phyloP scores from a whole-genome alignment of 176 grass and related monocot species.

The Stipa capillata region DNA sequence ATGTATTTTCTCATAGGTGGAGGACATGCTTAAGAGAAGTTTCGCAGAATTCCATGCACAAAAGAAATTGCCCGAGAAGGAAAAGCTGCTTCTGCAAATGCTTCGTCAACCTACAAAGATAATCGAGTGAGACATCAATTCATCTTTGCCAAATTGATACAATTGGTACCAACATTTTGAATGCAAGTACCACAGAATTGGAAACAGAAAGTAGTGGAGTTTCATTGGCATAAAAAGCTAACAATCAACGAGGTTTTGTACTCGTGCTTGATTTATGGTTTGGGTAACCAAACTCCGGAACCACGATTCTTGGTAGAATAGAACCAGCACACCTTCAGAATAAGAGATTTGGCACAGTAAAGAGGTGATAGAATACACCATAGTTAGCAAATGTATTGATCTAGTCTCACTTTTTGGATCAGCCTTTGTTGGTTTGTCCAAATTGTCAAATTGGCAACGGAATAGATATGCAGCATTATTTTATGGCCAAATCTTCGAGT shows the following conservation, averaged over 20 bases:
- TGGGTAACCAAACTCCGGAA: conserved; percentile 10
- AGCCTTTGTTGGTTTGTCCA: background rate
- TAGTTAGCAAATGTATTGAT: background rate
- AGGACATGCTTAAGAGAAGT: conserved; percentile 99
- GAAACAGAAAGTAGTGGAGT: background rate
- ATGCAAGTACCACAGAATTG: conserved; percentile 16
- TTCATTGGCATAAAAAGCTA: conserved; percentile 5
- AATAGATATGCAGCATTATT: background rate
- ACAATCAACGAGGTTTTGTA: background rate
- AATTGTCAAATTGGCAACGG: background rate
- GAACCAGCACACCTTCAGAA: background rate
- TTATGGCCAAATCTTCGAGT: background rate
- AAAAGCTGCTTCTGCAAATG: conserved; percentile 78
- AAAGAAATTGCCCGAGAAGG: conserved; percentile 95
- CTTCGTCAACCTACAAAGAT: conserved; percentile 58
- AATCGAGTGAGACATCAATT: conserved; percentile 58
- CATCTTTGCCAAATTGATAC: conserved; percentile 8
- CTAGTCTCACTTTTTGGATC: background rate
- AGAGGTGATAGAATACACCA: background rate
- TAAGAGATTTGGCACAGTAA: background rate
- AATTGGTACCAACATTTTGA: background rate
- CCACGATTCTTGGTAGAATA: background rate
- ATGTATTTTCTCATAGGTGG: conserved; percentile 49
- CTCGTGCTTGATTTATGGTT: conserved; percentile 9
- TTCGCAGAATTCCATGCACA: conserved; percentile 95